Conservation (phyloP, 768 basidiomycete species). For the Lactarius tabidus region DNA sequence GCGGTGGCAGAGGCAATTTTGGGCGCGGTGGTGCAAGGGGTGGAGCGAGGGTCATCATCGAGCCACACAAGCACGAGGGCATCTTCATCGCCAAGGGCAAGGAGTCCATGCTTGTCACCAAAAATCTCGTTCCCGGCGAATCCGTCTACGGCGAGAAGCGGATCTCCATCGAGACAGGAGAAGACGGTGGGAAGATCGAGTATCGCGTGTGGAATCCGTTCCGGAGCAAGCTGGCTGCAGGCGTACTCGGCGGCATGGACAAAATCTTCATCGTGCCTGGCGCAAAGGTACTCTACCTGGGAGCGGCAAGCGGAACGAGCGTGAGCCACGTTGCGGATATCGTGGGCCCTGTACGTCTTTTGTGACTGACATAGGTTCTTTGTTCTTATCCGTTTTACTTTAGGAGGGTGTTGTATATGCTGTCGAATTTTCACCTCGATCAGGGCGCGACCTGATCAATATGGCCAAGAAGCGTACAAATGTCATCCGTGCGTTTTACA, state of each 20-base stretch:
- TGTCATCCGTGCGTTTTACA: constrained; percentile 76
- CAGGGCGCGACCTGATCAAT: constrained; percentile 95
- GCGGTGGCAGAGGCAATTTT: constrained; percentile 55
- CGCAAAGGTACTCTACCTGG: constrained; percentile 94
- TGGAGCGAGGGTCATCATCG: constrained; percentile 84
- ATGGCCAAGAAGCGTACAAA: constrained; percentile 99
- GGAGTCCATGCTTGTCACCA: constrained; percentile 94
- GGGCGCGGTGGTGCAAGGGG: constrained; percentile 78
- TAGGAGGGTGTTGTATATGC: constrained; percentile 97
- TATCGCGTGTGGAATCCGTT: constrained; percentile 99
- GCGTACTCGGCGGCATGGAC: constrained; percentile 93
- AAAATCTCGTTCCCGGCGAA: constrained; percentile 96
- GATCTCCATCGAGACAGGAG: constrained; percentile 75
- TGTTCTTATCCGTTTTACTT: constrained; percentile 20
- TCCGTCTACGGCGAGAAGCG: constrained; percentile 98
- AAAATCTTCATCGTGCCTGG: constrained; percentile 91
- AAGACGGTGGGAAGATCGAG: constrained; percentile 83
- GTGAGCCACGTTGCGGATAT: constrained; percentile 99
- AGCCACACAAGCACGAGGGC: constrained; percentile 92
- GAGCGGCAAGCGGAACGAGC: constrained; percentile 96
- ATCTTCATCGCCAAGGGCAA: constrained; percentile 98
- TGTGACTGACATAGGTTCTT: constrained; percentile 2
- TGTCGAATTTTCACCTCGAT: constrained; percentile 95
- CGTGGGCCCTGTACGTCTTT: constrained; percentile 78
- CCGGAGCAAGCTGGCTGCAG: constrained; percentile 93